phyloP scores from a whole-genome alignment of 805 yeast species.

The Kodamaea neixiangensis region DNA sequence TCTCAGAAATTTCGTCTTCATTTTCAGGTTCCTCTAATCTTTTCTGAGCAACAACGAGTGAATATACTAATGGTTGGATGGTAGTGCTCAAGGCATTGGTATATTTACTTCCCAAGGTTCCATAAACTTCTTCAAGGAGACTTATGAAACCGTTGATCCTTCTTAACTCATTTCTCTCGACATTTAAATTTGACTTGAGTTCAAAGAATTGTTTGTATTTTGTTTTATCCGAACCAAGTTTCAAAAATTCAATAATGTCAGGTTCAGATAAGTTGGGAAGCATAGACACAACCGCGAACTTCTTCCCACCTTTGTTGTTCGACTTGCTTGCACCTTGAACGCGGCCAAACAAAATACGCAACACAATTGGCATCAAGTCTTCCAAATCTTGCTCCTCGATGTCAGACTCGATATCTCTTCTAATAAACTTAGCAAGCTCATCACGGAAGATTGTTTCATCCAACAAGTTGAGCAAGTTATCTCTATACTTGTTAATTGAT shows the following conservation, averaged over 20 bases:
- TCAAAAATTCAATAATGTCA: constrained; percentile 60
- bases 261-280: constrained; percentile 57
- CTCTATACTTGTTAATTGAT: constrained; percentile 65
- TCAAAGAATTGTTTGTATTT: constrained; percentile 37
- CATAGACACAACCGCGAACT: constrained; percentile 66
- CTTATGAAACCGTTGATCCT: constrained; percentile 66
- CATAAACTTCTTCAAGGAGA: constrained; percentile 55
- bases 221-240: constrained; percentile 60
- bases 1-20: constrained; percentile 25
- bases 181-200: constrained; percentile 14
- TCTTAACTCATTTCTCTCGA: constrained; percentile 39
- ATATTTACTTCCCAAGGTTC: constrained; percentile 60
- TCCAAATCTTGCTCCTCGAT: constrained; percentile 64
- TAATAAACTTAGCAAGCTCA: constrained; percentile 68
- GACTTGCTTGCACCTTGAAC: constrained; percentile 69
- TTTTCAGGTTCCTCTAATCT: constrained; percentile 15
- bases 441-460: constrained; percentile 87
- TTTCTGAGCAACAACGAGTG: constrained; percentile 55
- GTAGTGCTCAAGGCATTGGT: constrained; percentile 49
- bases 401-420: constrained; percentile 47
- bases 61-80: constrained; percentile 57
- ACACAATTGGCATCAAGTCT: constrained; percentile 65
- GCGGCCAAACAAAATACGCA: constrained; percentile 83
- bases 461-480: constrained; percentile 68
- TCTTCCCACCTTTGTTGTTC: constrained; percentile 71